Percentiles rank a stretch among this genome's conserved stretches.
These are phyloP conservation scores for Phytophthora megakarya DNA, from an alignment of 352 stramenopile species.

Conservation along the genomic window DNA sequence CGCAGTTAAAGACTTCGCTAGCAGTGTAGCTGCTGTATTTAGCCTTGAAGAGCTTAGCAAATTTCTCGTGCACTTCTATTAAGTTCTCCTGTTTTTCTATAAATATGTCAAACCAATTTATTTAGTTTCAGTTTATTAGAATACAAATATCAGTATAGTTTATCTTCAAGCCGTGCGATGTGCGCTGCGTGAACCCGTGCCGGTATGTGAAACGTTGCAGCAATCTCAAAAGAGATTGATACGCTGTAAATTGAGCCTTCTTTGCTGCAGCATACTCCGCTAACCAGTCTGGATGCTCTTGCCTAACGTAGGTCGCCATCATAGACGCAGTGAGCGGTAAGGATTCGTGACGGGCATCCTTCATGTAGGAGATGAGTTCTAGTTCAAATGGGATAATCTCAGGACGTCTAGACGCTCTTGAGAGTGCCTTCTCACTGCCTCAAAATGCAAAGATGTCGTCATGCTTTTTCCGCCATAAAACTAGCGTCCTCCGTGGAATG, in stretches of 20 bases:
- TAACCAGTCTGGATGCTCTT: conserved; percentile 1
- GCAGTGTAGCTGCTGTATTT: conserved; percentile 2
- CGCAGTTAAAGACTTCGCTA: conserved; percentile 6
- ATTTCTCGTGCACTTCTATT: too few species aligned
- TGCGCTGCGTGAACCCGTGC: conserved; percentile 21
- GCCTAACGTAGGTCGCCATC: conserved; percentile 5
- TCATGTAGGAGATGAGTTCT: conserved; percentile 17
- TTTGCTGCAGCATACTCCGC: background rate
- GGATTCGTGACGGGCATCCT: conserved; percentile 6
- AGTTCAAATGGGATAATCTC: conserved; percentile 12
- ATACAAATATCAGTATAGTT: too few species aligned
- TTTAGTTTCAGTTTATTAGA: too few species aligned
- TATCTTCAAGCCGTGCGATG: conserved; percentile 11
- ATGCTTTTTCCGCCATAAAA: background rate
- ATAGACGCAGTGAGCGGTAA: background rate
- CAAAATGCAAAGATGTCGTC: conserved; percentile 6
- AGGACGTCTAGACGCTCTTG: background rate
- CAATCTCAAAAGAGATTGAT: conserved; percentile 4
- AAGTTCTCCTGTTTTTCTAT: too few species aligned
- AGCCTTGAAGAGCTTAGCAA: conserved; percentile 10
- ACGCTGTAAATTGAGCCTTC: conserved; percentile 4
- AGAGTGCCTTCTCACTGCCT: conserved; percentile 14
- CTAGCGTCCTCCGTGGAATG: conserved; percentile 4
- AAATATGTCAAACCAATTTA: too few species aligned
- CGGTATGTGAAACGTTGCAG: conserved; percentile 15